A percentile compares a stretch with the other conserved stretches of the same genome.
Evolutionary conservation across 495 filamentous ascomycete species (phyloP).

Genomic region (Trichoderma reesei): DNA sequence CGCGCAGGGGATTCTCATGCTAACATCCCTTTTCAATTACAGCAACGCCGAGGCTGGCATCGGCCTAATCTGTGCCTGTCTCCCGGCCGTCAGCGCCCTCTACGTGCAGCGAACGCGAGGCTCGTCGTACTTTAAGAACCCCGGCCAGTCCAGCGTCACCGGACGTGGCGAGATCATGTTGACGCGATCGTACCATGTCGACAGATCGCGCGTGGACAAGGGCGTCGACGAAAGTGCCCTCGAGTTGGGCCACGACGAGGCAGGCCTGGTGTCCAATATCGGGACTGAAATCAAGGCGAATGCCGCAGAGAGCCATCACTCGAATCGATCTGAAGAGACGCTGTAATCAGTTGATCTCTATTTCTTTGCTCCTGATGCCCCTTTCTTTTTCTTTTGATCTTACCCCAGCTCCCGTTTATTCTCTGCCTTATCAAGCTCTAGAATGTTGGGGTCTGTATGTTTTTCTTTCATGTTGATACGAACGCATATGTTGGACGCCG

Average conservation of each 20-base stretch:
- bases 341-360: background rate
- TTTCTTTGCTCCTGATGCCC: background rate
- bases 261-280: background rate
- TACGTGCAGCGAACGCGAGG: background rate
- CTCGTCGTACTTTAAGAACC: conserved; percentile 1
- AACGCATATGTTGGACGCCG: background rate
- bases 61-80: conserved; percentile 40
- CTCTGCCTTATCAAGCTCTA: too few species aligned
- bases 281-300: background rate
- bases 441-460: too few species aligned
- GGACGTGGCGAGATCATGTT: conserved; percentile 4
- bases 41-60: conserved; percentile 40
- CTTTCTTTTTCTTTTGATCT: background rate
- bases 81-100: conserved; percentile 28
- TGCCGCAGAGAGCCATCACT: background rate
- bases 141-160: background rate
- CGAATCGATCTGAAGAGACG: background rate
- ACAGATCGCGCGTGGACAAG: background rate
- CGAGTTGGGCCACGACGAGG: conserved; percentile 3
- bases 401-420: too few species aligned
- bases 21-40: conserved; percentile 11
- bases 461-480: background rate
- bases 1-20: too few species aligned
- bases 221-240: background rate
- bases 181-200: conserved; percentile 6